phyloP scores from a whole-genome alignment of 139 green algal species.

The Chlorella sp. region DNA sequence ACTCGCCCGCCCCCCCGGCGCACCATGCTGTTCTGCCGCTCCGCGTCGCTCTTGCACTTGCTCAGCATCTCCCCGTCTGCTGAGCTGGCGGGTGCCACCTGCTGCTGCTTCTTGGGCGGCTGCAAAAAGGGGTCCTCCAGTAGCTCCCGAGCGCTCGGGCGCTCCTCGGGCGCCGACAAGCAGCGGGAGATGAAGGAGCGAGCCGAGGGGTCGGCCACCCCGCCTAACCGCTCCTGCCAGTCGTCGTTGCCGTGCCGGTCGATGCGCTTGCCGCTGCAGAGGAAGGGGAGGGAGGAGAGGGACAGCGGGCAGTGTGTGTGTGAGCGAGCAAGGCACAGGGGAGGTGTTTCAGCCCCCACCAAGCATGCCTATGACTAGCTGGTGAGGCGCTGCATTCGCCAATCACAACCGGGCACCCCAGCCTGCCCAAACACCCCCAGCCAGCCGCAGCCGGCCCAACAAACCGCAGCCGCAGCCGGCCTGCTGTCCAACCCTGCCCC shows the following conservation, averaged over 20 bases:
- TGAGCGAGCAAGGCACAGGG: not conserved
- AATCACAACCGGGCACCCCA: not conserved
- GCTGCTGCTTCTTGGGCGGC: conserved; percentile 19
- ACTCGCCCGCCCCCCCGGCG: not conserved
- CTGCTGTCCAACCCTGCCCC: no score
- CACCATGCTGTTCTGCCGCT: conserved; percentile 14
- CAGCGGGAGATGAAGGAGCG: conserved; percentile 85
- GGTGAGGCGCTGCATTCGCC: not conserved
- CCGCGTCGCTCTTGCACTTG: conserved; percentile 9
- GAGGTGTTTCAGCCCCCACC: not conserved
- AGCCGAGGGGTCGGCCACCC: conserved; percentile 78
- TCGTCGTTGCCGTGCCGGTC: conserved; percentile 69
- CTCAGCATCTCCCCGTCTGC: conserved; percentile 23
- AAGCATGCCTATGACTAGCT: not conserved
- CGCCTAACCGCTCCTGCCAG: conserved; percentile 56
- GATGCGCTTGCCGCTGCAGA: not conserved
- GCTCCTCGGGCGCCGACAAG: conserved; percentile 63
- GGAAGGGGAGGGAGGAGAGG: not conserved
- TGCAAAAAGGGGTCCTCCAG: conserved; percentile 87
- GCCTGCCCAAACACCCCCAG: no score
- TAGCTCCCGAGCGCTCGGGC: conserved; percentile 82
- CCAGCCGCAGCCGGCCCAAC: no score
- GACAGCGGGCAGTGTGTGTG: not conserved
- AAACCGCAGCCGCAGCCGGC: no score
- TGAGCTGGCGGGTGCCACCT: not conserved